Conservation (phyloP, 2,329 filamentous ascomycete species). For the Botrytis porri region DNA sequence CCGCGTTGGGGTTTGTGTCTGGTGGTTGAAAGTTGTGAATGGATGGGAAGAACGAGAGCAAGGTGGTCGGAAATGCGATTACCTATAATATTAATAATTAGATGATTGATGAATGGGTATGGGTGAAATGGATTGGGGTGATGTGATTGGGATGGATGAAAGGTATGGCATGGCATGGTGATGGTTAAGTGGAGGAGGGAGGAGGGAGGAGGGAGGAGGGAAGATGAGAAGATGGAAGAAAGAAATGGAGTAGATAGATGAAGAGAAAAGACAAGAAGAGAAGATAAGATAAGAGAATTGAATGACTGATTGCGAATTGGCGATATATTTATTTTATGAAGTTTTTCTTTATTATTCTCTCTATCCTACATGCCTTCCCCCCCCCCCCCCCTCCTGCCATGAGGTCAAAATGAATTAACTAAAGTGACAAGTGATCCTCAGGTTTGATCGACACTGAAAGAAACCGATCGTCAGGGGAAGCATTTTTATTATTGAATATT, state of each 20-base stretch:
- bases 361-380: no score
- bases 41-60: background rate
- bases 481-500: background rate
- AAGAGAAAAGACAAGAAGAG: background rate
- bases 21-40: background rate
- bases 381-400: background rate
- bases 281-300: background rate
- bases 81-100: slow-evolving; percentile 15
- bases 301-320: background rate
- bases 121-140: slow-evolving; percentile 7
- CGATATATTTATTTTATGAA: background rate
- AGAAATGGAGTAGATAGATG: slow-evolving; percentile 2
- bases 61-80: slow-evolving; percentile 1
- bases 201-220: background rate
- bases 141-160: slow-evolving; percentile 11
- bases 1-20: background rate
- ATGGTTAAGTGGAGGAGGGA: background rate
- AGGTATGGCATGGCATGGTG: background rate
- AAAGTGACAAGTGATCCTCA: background rate
- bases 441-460: background rate
- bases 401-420: background rate
- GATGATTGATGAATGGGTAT: slow-evolving; percentile 9
- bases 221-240: background rate
- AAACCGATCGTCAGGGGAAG: background rate
- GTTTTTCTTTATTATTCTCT: background rate